Evolutionary conservation across 2,329 filamentous ascomycete species (phyloP).

Genomic region (Pseudocercospora macadamiae): DNA sequence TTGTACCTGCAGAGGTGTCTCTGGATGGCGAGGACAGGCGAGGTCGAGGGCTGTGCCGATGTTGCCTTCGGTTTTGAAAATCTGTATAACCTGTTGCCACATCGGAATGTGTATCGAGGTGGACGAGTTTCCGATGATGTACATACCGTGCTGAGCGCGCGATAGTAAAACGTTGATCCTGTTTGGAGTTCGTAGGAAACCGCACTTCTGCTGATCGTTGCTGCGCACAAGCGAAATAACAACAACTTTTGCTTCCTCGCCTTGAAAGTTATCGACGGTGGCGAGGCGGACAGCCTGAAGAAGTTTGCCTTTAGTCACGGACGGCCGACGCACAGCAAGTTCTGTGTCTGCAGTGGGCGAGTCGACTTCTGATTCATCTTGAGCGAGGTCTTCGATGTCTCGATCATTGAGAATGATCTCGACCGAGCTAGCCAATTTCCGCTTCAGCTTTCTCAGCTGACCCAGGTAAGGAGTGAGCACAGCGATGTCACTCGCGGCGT

Average conservation of each 20-base stretch:
- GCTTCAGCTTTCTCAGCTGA: conserved; percentile 58
- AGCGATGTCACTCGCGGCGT: conserved; percentile 65
- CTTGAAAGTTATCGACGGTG: conserved; percentile 70
- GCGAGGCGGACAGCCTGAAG: conserved; percentile 18
- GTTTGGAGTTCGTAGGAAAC: conserved; percentile 69
- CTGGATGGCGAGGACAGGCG: conserved; percentile 63
- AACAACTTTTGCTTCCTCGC: conserved; percentile 73
- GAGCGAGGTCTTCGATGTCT: conserved; percentile 16
- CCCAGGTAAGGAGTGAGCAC: conserved; percentile 69
- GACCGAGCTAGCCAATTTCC: conserved; percentile 5
- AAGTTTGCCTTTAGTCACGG: conserved; percentile 14
- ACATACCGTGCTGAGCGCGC: conserved; percentile 71
- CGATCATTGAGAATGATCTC: conserved; percentile 63
- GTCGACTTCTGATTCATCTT: conserved; percentile 8
- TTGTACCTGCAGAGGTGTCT: conserved; percentile 54
- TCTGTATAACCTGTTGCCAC: conserved; percentile 63
- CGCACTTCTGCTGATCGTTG: conserved; percentile 59
- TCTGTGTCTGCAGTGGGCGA: background rate
- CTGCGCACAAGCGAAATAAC: conserved; percentile 73
- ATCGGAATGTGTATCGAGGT: conserved; percentile 62
- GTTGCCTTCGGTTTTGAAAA: conserved; percentile 52
- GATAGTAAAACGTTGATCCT: conserved; percentile 71
- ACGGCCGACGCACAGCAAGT: background rate
- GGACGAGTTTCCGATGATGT: conserved; percentile 60
- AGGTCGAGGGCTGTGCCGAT: conserved; percentile 58